Base-by-base conservation (phyloP, 345 rosid genomes). In the Lepidium aucheri region DNA sequence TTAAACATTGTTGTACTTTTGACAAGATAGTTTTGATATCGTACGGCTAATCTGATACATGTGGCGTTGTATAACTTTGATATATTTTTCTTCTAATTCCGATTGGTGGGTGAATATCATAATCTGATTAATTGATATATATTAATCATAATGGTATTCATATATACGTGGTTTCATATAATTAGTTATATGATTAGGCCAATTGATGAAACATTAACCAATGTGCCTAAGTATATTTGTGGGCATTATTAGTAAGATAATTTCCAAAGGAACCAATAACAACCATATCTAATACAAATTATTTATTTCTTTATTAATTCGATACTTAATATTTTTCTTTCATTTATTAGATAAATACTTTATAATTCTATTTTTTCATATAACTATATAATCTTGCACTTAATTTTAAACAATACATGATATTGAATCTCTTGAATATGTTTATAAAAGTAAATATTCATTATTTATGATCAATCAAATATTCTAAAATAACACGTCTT, bases 81-180 rank as follows among this genome's bases (percentile, higher is more conserved):
- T 41, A 14, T 12, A 9, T 12, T 40, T 39, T 65, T 17, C 52
- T 41, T 9, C 50, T 42, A 30, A 13, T 40, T 40, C 42, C 52
- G 53, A 53, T 66, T 53, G 43, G 70, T 32, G 22, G 70, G 53
- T 66, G 44, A 20, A 42, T 44, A 66, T 66, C 70, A 33, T 66
- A 53, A 53, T 53, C 70, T 13, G 9, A 18, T 5, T 30, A 40
- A 40, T 16, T 16, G n/a, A 41, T 26, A 45, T 2, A 18, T 53
- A 22, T 16, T 1, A 35, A 50, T 36, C 20, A 35, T 6, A 17
- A 17, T 10, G 33, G 33, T 50, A 38, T 11, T 7, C 26, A 41
- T 53, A 60, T 53, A 60, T 41, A 40, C 17, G 30, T 13, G 51
- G 51, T 52, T 53, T 32, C 43, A 65, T 30, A 9, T 65, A 42